Base-by-base conservation (phyloP, 441 rosid species). In the Brassica balearica region DNA sequence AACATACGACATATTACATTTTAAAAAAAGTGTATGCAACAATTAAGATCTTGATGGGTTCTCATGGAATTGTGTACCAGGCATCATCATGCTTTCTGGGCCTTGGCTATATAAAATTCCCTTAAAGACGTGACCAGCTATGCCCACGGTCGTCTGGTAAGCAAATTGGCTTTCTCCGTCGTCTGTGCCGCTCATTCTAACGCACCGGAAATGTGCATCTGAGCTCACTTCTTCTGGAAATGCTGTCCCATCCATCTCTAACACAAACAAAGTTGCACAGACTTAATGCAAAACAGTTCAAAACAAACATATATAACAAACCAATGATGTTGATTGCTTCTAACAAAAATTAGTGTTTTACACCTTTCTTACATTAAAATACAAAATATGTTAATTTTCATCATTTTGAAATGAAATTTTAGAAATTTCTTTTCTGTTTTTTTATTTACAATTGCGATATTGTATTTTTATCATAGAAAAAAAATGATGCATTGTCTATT, bases 71-170 rank as follows among this genome's bases (percentile, higher is more conserved):
- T 48, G 76, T 19, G 69, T 48, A 64, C 22, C 51, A 27, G 76
- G 76, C 51, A 48, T 25, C 27, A 25, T 25, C 27, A 25, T 73
- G 32, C 14, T 73, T 48, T 73, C 61, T 3, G 82, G 82, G 19
- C 90, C 92, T 78, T 88, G 89, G 77, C 87, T 82, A 68, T 87
- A 85, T n/a, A 88, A 84, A 77, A 87, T 82, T 20, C 89, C 92
- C 62, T 84, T 88, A 62, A 88, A 88, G 10, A 75, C 72, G 77
- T 80, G 89, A 5, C 90, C 90, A 55, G 85, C 87, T 20, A 88
- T 84, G 38, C 53, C 77, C 53, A 85, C 87, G 14, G 82, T 64
- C 55, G 92, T 84, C 53, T 84, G 84, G 68, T 87, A 88, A n/a
- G 88, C 90, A 62, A 67, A 83, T 41, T 82, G 84, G 74, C 82